These are phyloP conservation scores for Chlorella sp. DNA, from an alignment of 139 green algal species.

Conservation along the genomic window DNA sequence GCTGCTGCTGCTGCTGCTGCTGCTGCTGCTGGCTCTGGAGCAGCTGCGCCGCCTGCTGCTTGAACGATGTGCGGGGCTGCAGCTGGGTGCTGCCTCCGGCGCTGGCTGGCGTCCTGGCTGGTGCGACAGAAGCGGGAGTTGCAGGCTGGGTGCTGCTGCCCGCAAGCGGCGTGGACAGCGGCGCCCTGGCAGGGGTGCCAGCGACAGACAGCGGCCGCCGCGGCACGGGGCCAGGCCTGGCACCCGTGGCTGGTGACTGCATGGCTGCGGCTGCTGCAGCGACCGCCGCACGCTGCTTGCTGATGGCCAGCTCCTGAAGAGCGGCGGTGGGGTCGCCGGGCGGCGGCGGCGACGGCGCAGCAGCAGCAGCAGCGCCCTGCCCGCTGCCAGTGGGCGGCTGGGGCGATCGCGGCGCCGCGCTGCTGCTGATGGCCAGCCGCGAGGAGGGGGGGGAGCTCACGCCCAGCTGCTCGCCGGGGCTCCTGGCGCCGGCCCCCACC, in stretches of 20 bases:
- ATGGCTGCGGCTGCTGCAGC: slow-evolving; percentile 8
- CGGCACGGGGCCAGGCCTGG: too few relatives aligned
- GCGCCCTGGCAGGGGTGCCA: too few relatives aligned
- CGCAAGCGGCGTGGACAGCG: neutral
- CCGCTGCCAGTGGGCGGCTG: neutral
- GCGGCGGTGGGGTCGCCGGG: too few relatives aligned
- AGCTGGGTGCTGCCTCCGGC: neutral
- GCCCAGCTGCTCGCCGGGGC: too few relatives aligned
- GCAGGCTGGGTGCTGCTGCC: neutral
- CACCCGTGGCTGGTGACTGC: neutral
- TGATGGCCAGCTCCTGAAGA: neutral
- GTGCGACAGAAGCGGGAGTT: neutral
- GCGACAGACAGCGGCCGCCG: neutral
- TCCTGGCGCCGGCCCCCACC: too few relatives aligned
- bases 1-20: neutral
- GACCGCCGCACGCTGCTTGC: neutral
- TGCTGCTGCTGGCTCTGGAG: slow-evolving; percentile 2
- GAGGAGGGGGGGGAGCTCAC: too few relatives aligned
- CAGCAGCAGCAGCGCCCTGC: neutral
- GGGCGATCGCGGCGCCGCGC: neutral
- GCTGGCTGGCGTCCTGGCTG: neutral
- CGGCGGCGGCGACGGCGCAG: neutral
- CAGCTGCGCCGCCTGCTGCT: slow-evolving; percentile 8
- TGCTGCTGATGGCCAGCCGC: neutral
- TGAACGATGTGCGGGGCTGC: neutral